Evolutionary conservation across 106 monocot genomes (phyloP), one percentile per base, ranked within the genome.

Genomic region (Amphibolis antarctica): DNA sequence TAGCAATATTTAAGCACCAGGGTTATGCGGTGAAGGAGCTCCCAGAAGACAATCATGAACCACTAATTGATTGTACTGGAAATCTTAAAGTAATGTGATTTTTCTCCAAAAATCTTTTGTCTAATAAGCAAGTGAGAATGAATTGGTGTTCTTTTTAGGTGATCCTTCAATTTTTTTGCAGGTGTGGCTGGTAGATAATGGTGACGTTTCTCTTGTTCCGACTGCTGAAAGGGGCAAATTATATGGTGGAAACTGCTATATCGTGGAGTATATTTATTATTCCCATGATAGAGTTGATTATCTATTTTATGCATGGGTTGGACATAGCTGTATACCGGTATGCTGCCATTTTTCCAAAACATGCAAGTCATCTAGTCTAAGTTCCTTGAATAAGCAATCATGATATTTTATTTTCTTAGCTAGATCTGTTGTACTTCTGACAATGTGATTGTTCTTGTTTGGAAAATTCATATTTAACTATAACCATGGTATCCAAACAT

Each of bases 1-100:
- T 66, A 82, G 82, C 78, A 55, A 78, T 82, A 44, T 82, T 82
- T 58, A 82, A 82, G 74, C 55, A 71, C 64, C 74, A 82, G 44
- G 82, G 78, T 3, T 82, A 74, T 59, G 78, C 74, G 27, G 74
- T 82, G 49, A 82, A 74, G 63, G 82, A 82, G 67, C 46, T 78
- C 53, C 61, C 62, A 57, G 82, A 78, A 28, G 78, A 82, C 36
- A 52, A 24, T 27, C 25, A 58, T 65, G 60, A 74, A 42, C 56
- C 66, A 51, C 52, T 66, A 26, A 78, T 82, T 49, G 52, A 74
- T 65, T 58, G 62, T 48, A 50, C 19, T 66, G 82, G 82, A 9
- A 63, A 43, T 36, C 66, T 82, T 26, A 82, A 78, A 61, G 82
- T 82, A 70, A 60, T n/a, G 4, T 47, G 23, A 28, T 23, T 36